Conservation (phyloP, 176 grass and related monocot species). For the Ensete ventricosum region DNA sequence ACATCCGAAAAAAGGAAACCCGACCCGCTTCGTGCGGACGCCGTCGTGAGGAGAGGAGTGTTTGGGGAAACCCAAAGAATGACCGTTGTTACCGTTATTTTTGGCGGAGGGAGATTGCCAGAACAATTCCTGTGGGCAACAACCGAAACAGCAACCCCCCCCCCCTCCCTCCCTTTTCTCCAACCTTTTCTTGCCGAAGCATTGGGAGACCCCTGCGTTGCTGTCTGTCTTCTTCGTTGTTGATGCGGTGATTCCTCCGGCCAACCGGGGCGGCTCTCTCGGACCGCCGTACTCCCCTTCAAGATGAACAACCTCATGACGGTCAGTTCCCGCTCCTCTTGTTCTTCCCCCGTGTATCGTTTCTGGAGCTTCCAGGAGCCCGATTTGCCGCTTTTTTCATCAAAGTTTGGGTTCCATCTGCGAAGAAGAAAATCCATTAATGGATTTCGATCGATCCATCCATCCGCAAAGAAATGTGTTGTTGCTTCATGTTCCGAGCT, state of each 20-base stretch:
- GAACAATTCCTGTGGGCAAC: background rate
- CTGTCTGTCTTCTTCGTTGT: background rate
- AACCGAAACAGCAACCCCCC: background rate
- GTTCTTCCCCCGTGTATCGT: conserved; percentile 1
- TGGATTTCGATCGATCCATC: no score
- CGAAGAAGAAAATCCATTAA: background rate
- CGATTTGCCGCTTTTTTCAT: background rate
- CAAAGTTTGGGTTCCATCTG: background rate
- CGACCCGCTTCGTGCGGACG: no score
- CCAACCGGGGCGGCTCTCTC: background rate
- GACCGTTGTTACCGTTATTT: conserved; percentile 17
- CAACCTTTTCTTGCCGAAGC: conserved; percentile 6
- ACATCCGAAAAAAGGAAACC: no score
- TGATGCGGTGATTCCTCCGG: no score
- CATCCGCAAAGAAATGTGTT: no score
- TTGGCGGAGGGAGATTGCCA: conserved; percentile 13
- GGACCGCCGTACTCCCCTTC: background rate
- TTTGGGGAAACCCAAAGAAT: background rate
- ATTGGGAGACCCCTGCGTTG: conserved; percentile 7
- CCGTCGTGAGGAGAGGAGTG: background rate
- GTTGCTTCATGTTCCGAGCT: no score
- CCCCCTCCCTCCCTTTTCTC: background rate
- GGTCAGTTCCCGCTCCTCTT: background rate
- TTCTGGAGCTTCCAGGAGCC: background rate
- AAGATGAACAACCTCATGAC: conserved; percentile 46